Percentiles rank a stretch among this genome's conserved stretches.
These are phyloP conservation scores for Suhomyces sp. DNA, from an alignment of 805 yeast genomes.

Conservation along the genomic window DNA sequence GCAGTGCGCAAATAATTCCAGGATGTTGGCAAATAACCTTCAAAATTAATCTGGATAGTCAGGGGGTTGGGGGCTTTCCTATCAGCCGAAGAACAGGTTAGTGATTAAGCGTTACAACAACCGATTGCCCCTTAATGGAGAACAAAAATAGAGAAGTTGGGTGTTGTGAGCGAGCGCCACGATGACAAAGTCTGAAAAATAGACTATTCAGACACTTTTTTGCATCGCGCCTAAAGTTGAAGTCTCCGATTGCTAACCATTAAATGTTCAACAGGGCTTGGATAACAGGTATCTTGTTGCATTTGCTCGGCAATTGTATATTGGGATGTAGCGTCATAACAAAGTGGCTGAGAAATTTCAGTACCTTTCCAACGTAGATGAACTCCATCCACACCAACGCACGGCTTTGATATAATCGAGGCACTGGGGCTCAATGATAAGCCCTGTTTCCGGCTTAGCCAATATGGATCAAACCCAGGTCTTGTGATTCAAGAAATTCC, in stretches of 20 bases:
- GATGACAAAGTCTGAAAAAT: neutral
- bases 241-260: neutral
- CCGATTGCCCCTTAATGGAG: neutral
- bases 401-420: neutral
- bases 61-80: neutral
- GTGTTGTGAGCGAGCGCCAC: neutral
- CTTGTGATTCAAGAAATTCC: constrained; percentile 3
- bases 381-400: neutral
- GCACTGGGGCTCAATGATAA: neutral
- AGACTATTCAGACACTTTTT: neutral
- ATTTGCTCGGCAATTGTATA: neutral
- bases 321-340: neutral
- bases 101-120: neutral
- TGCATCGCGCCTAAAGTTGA: neutral
- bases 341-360: neutral
- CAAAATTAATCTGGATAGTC: neutral
- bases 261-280: neutral
- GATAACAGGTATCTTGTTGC: neutral
- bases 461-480: neutral
- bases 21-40: neutral
- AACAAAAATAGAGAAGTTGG: neutral
- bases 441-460: no score
- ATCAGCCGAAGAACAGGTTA: neutral
- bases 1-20: neutral
- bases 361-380: neutral